Percentiles rank a stretch among this genome's conserved stretches.
Evolutionary conservation across 1,284 basidiomycete species (phyloP).

Genomic region (Vanrija humicola): DNA sequence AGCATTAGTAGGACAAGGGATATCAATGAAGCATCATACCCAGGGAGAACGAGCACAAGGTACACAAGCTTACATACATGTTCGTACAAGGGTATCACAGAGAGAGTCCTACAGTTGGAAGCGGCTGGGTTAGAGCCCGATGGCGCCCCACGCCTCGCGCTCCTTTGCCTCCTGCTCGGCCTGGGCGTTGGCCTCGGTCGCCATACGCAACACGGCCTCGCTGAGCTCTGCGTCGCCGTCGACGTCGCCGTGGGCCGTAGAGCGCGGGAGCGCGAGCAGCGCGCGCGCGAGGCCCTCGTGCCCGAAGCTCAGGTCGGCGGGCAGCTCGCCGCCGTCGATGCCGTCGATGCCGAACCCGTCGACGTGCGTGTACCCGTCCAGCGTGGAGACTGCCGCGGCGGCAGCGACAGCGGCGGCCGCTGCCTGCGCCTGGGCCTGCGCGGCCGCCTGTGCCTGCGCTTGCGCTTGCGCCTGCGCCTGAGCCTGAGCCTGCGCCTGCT

Average conservation of each 20-base stretch:
- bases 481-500: neutral
- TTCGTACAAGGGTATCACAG: no score
- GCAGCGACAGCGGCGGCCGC: neutral
- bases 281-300: conserved; percentile 21
- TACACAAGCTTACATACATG: neutral
- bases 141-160: conserved; percentile 6
- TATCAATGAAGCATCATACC: neutral
- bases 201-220: conserved; percentile 18
- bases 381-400: neutral
- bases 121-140: neutral
- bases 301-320: conserved; percentile 1
- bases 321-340: conserved; percentile 7
- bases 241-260: neutral
- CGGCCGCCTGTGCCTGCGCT: neutral
- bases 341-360: conserved; percentile 6
- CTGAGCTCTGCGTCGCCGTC: conserved; percentile 9
- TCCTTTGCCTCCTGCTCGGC: conserved; percentile 9
- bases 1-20: neutral
- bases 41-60: neutral
- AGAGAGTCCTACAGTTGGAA: neutral
- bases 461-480: neutral
- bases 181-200: neutral
- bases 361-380: neutral
- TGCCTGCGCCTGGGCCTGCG: neutral
- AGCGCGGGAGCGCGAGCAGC: conserved; percentile 17